phyloP scores from a whole-genome alignment of 148 eudicot species.

The Hydrangea macrophylla region DNA sequence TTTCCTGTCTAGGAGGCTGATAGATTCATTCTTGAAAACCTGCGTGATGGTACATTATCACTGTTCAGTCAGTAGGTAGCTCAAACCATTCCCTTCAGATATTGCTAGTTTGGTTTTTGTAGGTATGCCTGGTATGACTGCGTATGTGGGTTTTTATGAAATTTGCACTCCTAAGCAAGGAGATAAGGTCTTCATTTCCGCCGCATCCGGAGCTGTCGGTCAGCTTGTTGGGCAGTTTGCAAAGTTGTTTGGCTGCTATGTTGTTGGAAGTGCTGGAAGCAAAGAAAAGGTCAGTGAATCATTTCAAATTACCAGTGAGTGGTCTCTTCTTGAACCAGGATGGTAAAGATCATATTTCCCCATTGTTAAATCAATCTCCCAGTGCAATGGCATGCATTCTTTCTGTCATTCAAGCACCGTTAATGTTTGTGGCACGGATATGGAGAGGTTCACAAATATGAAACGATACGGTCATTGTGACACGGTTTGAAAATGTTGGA shows the following conservation, averaged over 20 bases:
- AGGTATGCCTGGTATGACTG: slow-evolving; percentile 60
- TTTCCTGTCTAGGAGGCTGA: background rate
- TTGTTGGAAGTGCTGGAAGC: slow-evolving; percentile 58
- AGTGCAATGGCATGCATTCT: background rate
- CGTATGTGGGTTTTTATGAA: slow-evolving; percentile 52
- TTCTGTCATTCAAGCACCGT: background rate
- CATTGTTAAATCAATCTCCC: background rate
- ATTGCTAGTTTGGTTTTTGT: slow-evolving; percentile 1
- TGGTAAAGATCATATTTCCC: background rate
- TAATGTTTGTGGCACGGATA: too few species aligned
- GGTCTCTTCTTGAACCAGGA: background rate
- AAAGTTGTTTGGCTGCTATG: slow-evolving; percentile 45
- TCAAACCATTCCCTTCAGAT: background rate
- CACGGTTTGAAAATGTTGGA: too few species aligned
- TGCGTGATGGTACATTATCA: too few species aligned
- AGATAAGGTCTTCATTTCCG: slow-evolving; percentile 48
- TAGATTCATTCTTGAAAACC: background rate
- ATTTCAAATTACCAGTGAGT: background rate
- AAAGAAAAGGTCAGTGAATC: slow-evolving; percentile 37
- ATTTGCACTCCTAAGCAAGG: slow-evolving; percentile 42
- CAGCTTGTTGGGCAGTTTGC: slow-evolving; percentile 62
- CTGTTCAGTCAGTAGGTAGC: background rate
- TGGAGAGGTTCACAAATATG: too few species aligned
- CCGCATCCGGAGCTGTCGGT: slow-evolving; percentile 60
- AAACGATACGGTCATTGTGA: too few species aligned